Conservation (phyloP, 805 yeast genomes). For the Kazachstania psychrophila region DNA sequence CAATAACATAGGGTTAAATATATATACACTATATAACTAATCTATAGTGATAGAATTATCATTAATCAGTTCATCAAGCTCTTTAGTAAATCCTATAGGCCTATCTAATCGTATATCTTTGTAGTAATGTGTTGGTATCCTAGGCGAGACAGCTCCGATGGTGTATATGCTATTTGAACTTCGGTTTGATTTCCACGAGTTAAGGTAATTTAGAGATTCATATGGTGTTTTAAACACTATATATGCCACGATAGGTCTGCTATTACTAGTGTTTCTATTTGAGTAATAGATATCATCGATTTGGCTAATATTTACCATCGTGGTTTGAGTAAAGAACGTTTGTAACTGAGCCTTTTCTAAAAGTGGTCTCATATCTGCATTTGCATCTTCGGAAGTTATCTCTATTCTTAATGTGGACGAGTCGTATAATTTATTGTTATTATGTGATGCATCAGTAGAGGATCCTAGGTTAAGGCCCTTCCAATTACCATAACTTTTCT, state of each 20-base stretch:
- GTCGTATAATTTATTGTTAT: background rate
- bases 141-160: conserved; percentile 1
- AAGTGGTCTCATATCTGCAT: background rate
- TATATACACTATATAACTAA: no score
- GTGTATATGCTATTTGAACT: background rate
- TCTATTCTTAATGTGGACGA: conserved; percentile 14
- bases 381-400: conserved; percentile 4
- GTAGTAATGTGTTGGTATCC: conserved; percentile 5
- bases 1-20: no score
- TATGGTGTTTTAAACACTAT: conserved; percentile 8
- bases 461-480: conserved; percentile 1
- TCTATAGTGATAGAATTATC: no score
- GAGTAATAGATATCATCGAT: conserved; percentile 14
- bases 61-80: no score
- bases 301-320: background rate
- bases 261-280: conserved; percentile 10
- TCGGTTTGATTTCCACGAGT: conserved; percentile 5
- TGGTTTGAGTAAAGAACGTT: background rate
- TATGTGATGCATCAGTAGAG: background rate
- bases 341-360: background rate
- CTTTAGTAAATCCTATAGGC: no score
- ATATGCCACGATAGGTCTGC: conserved; percentile 14
- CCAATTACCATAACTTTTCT: conserved; percentile 23
- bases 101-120: background rate
- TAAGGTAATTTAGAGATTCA: conserved; percentile 7